Base-by-base conservation (phyloP, 257 asterid species). In the Solanum megistacrolobum region DNA sequence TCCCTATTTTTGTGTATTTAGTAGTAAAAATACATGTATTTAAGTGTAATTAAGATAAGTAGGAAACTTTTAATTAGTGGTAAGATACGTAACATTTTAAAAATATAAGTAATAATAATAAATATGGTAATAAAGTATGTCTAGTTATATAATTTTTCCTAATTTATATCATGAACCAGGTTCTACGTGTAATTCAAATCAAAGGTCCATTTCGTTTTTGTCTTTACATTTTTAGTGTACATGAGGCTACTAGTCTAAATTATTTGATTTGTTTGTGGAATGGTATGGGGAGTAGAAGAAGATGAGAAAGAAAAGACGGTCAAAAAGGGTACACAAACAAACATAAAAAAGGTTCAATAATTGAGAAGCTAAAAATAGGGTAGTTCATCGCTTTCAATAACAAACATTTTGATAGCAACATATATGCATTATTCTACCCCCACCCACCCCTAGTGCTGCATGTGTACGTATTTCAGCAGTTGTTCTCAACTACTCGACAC, bases 341-440 rank as follows among this genome's bases (percentile, higher is more conserved):
- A 32, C 72, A 86, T 48, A 8, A 55, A 39, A 35, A 55, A 6
- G 71, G 71, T 31, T 86, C 35, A 86, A 21, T 23, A 58, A 52
- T 52, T 74, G 85, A 86, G 88, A 74, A 78, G 78, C 62, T n/a
- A 55, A 87, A 75, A 34, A 10, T 48, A 73, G 86, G 88, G 88
- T 75, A 35, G 78, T 74, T 86, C 73, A 86, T 86, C 60, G 58
- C 84, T 87, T 34, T 87, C 85, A 87, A 87, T 87, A 41, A 87
- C 65, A 74, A 55, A 65, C 73, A 73, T 23, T 58, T 55, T 87
- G 85, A 75, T 55, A 55, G 88, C 73, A 52, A 74, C 75, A 58
- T 34, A 23, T 27, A 29, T 46, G 66, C 68, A 69, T 66, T 32
- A 66, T 68, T 32, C 48, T 65, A 35, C 23, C 14, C 21, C 32